phyloP scores from a whole-genome alignment of 352 stramenopile species.

The Phytophthora ohioensis region DNA sequence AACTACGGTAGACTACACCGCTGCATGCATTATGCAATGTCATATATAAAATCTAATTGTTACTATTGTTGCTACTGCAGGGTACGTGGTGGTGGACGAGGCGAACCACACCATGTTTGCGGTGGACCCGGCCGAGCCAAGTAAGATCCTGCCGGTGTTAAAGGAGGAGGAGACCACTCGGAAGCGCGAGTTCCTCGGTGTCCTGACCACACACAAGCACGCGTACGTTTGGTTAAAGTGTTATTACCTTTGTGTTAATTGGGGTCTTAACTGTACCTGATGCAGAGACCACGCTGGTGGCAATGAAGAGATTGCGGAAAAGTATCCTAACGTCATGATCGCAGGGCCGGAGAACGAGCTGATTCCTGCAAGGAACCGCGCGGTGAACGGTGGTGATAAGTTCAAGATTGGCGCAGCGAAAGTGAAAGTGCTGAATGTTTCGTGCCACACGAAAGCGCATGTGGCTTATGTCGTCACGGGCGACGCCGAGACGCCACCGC shows the following conservation, averaged over 20 bases:
- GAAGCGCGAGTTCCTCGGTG: constrained; percentile 81
- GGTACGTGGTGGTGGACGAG: constrained; percentile 84
- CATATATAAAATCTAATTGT: background rate
- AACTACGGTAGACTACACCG: constrained; percentile 69
- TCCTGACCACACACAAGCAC: constrained; percentile 96
- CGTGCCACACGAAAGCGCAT: constrained; percentile 87
- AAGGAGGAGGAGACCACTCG: constrained; percentile 70
- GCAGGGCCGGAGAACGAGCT: constrained; percentile 75
- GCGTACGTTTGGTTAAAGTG: constrained; percentile 47
- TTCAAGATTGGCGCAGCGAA: constrained; percentile 82
- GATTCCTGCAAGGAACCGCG: constrained; percentile 76
- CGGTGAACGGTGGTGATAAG: constrained; percentile 81
- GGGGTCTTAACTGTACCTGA: background rate
- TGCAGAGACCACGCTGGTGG: constrained; percentile 82
- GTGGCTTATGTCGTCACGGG: constrained; percentile 89
- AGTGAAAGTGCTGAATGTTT: constrained; percentile 79
- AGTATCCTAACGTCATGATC: constrained; percentile 76
- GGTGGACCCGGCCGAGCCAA: constrained; percentile 75
- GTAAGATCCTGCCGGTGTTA: constrained; percentile 70
- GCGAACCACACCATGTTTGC: constrained; percentile 87
- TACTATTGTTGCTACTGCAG: constrained; percentile 29
- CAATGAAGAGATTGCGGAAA: constrained; percentile 71
- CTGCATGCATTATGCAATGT: background rate
- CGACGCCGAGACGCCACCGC: constrained; percentile 72
- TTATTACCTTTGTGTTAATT: background rate